A percentile compares a stretch with the other conserved stretches of the same genome.
These are phyloP conservation scores for Clathrospora elynae DNA, from an alignment of 2,329 filamentous ascomycete genomes.

Conservation along the genomic window DNA sequence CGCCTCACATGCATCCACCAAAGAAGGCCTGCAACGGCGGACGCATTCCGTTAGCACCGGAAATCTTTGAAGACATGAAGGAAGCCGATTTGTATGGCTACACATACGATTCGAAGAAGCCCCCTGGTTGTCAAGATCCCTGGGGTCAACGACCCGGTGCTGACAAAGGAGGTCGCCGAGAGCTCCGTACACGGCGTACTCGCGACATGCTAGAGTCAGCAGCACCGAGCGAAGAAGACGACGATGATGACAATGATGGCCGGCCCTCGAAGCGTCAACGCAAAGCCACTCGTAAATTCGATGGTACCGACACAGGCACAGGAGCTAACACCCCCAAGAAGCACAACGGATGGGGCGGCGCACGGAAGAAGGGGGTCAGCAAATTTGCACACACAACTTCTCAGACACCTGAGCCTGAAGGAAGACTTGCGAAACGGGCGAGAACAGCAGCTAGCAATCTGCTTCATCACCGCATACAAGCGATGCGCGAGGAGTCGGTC, in stretches of 20 bases:
- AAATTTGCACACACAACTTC: conserved; percentile 38
- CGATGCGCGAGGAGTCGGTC: conserved; percentile 53
- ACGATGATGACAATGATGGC: conserved; percentile 42
- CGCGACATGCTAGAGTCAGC: conserved; percentile 48
- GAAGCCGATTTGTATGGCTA: conserved; percentile 67
- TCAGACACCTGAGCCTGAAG: conserved; percentile 46
- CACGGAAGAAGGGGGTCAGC: conserved; percentile 46
- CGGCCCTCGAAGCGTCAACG: conserved; percentile 42
- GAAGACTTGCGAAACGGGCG: conserved; percentile 36
- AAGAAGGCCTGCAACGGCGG: conserved; percentile 59
- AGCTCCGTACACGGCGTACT: conserved; percentile 53
- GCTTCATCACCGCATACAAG: conserved; percentile 53
- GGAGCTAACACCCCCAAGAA: conserved; percentile 40
- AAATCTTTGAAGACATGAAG: conserved; percentile 64
- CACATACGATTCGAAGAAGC: conserved; percentile 59
- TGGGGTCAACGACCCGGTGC: conserved; percentile 58
- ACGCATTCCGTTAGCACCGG: conserved; percentile 51
- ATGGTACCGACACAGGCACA: conserved; percentile 39
- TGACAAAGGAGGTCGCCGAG: conserved; percentile 53
- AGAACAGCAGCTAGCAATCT: conserved; percentile 34
- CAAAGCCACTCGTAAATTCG: conserved; percentile 44
- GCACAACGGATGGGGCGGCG: conserved; percentile 47
- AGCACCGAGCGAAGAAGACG: conserved; percentile 47
- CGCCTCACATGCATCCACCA: conserved; percentile 56
- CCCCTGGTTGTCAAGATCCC: conserved; percentile 60